Evolutionary conservation across 2,329 filamentous ascomycete species (phyloP).

Genomic region (Xylaria multiplex): DNA sequence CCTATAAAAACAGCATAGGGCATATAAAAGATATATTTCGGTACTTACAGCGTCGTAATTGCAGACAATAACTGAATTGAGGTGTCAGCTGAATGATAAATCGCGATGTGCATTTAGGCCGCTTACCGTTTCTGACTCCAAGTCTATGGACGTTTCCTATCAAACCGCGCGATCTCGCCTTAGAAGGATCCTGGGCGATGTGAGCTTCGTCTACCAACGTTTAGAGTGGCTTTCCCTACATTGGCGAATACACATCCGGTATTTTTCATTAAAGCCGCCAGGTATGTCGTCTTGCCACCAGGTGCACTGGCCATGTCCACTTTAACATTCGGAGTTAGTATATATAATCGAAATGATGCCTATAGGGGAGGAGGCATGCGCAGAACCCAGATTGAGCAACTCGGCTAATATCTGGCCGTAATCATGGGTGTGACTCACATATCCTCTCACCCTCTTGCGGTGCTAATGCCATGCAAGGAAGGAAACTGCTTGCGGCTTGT

Average conservation of each 20-base stretch:
- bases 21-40: not conserved
- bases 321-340: slow-evolving; percentile 20
- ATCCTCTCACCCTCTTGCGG: slow-evolving; percentile 93
- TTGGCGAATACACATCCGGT: slow-evolving; percentile 96
- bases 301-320: slow-evolving; percentile 94
- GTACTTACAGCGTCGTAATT: slow-evolving; percentile 79
- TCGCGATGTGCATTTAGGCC: not conserved
- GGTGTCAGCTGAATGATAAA: slow-evolving; percentile 6
- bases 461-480: slow-evolving; percentile 96
- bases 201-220: slow-evolving; percentile 12
- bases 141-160: slow-evolving; percentile 98
- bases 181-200: slow-evolving; percentile 75
- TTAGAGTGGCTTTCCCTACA: slow-evolving; percentile 38
- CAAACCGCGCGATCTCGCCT: slow-evolving; percentile 91
- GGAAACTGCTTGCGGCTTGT: slow-evolving; percentile 94
- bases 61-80: slow-evolving; percentile 78
- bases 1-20: not conserved
- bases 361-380: slow-evolving; percentile 56
- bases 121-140: slow-evolving; percentile 77
- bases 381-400: not conserved
- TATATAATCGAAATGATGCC: not conserved
- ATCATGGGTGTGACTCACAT: slow-evolving; percentile 44
- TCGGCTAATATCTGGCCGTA: too few species aligned
- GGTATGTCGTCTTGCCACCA: slow-evolving; percentile 95
- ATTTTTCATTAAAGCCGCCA: slow-evolving; percentile 98